phyloP scores from a whole-genome alignment of 1,139 yeast genomes.

The Taiozyma sp. region DNA sequence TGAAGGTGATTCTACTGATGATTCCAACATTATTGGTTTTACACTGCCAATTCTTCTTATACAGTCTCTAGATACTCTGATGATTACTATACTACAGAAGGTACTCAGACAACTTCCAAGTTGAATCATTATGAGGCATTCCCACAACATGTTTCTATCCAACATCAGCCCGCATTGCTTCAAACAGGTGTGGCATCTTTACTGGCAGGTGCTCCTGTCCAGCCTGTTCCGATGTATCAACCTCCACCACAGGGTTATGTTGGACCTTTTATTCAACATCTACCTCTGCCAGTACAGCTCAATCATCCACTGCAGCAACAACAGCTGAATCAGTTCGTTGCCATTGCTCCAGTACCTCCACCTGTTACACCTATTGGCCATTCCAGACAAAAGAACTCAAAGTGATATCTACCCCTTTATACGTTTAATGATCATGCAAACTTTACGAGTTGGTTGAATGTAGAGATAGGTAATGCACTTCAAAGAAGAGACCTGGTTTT shows the following conservation, averaged over 20 bases:
- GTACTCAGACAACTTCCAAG: neutral
- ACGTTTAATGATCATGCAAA: no score
- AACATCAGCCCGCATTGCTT: neutral
- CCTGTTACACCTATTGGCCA: no score
- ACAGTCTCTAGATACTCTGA: constrained; percentile 24
- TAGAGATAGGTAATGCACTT: no score
- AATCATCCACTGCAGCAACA: no score
- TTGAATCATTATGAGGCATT: no score
- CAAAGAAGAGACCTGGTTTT: no score
- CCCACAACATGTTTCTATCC: neutral
- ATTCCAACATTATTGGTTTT: constrained; percentile 21
- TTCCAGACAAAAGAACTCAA: no score
- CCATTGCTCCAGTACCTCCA: no score
- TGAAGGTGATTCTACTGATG: neutral
- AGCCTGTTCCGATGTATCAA: neutral
- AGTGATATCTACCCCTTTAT: no score
- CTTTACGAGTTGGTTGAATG: no score
- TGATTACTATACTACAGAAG: neutral
- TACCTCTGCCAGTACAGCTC: no score
- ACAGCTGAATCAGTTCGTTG: no score
- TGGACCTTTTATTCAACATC: neutral
- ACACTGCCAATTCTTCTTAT: constrained; percentile 25
- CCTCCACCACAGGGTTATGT: neutral
- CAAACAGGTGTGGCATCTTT: neutral
- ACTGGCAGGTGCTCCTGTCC: neutral